Evolutionary conservation across 768 basidiomycete genomes (phyloP).

Genomic region (Paxillus rubicundulus): DNA sequence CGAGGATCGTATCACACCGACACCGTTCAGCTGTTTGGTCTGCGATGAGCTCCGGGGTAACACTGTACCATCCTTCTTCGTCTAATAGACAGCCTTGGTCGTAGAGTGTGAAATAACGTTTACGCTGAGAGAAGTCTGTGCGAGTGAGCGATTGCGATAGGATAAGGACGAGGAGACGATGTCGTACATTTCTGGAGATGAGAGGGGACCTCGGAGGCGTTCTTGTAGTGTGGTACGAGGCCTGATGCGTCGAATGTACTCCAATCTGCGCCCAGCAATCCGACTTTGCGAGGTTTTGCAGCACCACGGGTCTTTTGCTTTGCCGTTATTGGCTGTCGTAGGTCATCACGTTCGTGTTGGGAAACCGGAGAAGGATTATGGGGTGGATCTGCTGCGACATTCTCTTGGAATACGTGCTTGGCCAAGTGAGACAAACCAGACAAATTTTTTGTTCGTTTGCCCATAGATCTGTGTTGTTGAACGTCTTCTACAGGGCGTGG

Average conservation of each 20-base stretch:
- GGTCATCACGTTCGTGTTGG: neutral
- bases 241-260: slow-evolving; percentile 65
- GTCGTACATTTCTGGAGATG: slow-evolving; percentile 76
- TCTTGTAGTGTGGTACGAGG: slow-evolving; percentile 69
- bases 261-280: slow-evolving; percentile 27
- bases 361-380: slow-evolving; percentile 2
- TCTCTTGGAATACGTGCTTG: slow-evolving; percentile 36
- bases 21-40: slow-evolving; percentile 91
- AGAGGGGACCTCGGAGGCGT: slow-evolving; percentile 66
- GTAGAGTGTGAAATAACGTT: slow-evolving; percentile 78
- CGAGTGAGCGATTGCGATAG: neutral
- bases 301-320: neutral
- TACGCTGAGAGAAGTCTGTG: slow-evolving; percentile 83
- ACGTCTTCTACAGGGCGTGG: too few species aligned
- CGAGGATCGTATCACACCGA: slow-evolving; percentile 78
- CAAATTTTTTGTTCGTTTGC: slow-evolving; percentile 41
- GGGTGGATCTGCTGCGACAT: neutral
- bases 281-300: slow-evolving; percentile 23
- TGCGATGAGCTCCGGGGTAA: slow-evolving; percentile 93
- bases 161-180: neutral
- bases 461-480: slow-evolving; percentile 21
- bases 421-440: slow-evolving; percentile 46
- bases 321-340: neutral
- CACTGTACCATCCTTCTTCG: slow-evolving; percentile 96
- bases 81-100: slow-evolving; percentile 84